These are phyloP conservation scores for Bassia scoparia DNA, from an alignment of 148 eudicot species.

Conservation along the genomic window DNA sequence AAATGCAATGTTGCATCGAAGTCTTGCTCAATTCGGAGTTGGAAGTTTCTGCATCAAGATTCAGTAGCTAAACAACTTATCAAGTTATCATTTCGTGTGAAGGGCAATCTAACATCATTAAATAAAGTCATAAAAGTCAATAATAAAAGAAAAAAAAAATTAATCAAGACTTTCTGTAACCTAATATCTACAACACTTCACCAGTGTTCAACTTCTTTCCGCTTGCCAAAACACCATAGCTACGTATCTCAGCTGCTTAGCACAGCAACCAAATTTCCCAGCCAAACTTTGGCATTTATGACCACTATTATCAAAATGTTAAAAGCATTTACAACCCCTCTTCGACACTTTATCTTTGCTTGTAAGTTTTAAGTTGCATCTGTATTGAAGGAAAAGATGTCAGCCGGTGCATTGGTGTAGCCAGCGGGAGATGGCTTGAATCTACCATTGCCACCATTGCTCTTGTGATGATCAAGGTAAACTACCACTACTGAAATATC, in stretches of 20 bases:
- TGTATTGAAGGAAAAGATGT: slow-evolving; percentile 31
- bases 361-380: not conserved
- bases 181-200: slow-evolving; percentile 21
- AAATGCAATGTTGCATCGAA: too few species aligned
- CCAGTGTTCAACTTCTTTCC: not conserved
- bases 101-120: not conserved
- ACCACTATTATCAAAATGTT: slow-evolving; percentile 1
- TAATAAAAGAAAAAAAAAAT: not conserved
- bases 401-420: slow-evolving; percentile 39
- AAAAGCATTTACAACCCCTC: not conserved
- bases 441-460: slow-evolving; percentile 7
- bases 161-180: not conserved
- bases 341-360: not conserved
- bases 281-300: slow-evolving; percentile 8
- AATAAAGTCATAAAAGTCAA: not conserved
- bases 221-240: not conserved
- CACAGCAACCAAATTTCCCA: not conserved
- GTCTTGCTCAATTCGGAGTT: too few species aligned
- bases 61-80: not conserved
- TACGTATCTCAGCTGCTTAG: not conserved
- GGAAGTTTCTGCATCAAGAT: too few species aligned
- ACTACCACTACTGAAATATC: slow-evolving; percentile 50
- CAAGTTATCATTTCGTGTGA: not conserved
- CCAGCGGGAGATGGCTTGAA: slow-evolving; percentile 26
- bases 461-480: slow-evolving; percentile 39